These are phyloP conservation scores for Fusarium beomiforme DNA, from an alignment of 2,329 filamentous ascomycete genomes.

Conservation along the genomic window DNA sequence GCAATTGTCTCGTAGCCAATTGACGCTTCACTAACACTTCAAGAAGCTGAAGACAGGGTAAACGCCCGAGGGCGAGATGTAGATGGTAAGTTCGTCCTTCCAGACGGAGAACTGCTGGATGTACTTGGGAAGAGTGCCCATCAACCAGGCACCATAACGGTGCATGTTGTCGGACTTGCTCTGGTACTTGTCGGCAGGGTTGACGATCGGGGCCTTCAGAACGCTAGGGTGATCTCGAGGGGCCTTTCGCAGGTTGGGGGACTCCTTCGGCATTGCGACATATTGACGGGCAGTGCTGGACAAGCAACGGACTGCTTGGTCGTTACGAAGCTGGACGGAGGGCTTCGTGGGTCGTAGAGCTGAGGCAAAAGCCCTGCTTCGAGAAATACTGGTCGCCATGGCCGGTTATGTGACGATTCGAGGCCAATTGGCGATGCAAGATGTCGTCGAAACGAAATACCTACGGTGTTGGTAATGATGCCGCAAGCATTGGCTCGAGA, in stretches of 20 bases:
- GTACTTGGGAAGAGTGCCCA: constrained; percentile 97
- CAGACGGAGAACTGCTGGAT: constrained; percentile 99
- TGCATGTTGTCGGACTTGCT: constrained; percentile 89
- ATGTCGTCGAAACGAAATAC: constrained; percentile 41
- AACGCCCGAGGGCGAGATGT: constrained; percentile 87
- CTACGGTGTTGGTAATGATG: constrained; percentile 47
- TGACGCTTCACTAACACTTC: constrained; percentile 66
- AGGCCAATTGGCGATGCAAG: constrained; percentile 57
- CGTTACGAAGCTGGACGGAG: constrained; percentile 53
- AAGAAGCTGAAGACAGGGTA: constrained; percentile 94
- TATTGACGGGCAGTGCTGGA: constrained; percentile 58
- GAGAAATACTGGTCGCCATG: constrained; percentile 71
- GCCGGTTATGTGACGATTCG: constrained; percentile 48
- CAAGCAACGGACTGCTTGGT: constrained; percentile 59
- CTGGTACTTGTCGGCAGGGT: constrained; percentile 92
- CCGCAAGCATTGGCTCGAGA: constrained; percentile 42
- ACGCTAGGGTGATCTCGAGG: constrained; percentile 66
- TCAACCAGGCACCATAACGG: constrained; percentile 94
- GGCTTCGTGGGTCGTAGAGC: constrained; percentile 64
- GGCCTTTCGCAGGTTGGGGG: constrained; percentile 74
- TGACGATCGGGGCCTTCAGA: constrained; percentile 82
- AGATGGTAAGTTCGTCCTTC: constrained; percentile 98
- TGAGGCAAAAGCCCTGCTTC: constrained; percentile 65
- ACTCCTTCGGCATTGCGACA: constrained; percentile 69
- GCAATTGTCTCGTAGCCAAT: neutral